A percentile compares a stretch with the other conserved stretches of the same genome.
These are phyloP conservation scores for Elasticomyces elasticus DNA, from an alignment of 495 filamentous ascomycete genomes.

Conservation along the genomic window DNA sequence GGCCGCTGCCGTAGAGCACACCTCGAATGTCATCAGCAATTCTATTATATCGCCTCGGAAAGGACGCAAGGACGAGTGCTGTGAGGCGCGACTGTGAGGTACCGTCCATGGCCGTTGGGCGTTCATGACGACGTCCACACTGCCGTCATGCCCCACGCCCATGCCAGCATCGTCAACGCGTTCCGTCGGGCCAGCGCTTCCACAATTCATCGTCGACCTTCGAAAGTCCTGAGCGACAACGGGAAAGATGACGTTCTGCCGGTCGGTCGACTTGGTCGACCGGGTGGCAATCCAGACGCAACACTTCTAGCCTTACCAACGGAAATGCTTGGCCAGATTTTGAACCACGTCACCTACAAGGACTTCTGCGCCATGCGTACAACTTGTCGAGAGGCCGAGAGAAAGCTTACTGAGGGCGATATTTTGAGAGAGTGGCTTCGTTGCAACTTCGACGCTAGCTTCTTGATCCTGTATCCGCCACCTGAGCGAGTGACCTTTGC, in stretches of 20 bases:
- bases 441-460: not conserved
- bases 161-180: not conserved
- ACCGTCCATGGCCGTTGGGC: not conserved
- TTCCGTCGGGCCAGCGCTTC: not conserved
- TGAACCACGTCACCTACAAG: not conserved
- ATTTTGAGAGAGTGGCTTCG: conserved; percentile 3
- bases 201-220: not conserved
- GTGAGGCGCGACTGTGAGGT: too few species aligned
- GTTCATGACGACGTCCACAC: not conserved
- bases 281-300: not conserved
- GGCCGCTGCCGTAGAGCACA: too few species aligned
- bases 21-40: too few species aligned
- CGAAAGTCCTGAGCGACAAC: not conserved
- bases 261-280: not conserved
- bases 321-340: conserved; percentile 2
- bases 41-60: too few species aligned
- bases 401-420: conserved; percentile 2
- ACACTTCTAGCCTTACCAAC: conserved; percentile 2
- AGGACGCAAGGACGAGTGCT: too few species aligned
- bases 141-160: not conserved
- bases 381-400: not conserved
- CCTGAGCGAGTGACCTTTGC: not conserved
- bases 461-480: not conserved
- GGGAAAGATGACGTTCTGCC: not conserved
- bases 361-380: conserved; percentile 1